Percentiles rank a stretch among this genome's conserved stretches.
phyloP scores from a whole-genome alignment of 257 asterid genomes.

The Nicotiana otophora region DNA sequence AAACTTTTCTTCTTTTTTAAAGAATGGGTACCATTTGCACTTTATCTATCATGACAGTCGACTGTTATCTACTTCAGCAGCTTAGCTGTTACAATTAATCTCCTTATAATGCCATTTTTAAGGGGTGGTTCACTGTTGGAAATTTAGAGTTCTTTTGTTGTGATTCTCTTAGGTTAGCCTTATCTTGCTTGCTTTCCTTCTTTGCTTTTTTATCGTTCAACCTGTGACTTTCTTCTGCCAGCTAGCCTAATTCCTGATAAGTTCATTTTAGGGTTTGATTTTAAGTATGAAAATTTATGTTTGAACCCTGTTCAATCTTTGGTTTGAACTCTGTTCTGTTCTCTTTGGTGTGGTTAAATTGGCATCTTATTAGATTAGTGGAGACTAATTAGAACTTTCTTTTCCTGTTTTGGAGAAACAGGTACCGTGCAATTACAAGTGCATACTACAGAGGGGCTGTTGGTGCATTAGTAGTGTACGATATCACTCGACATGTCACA shows the following conservation, averaged over 20 bases:
- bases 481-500: constrained; percentile 59
- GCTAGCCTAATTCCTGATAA: background rate
- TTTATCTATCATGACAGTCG: background rate
- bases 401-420: constrained; percentile 5
- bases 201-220: background rate
- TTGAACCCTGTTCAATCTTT: background rate
- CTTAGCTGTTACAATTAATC: background rate
- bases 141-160: background rate
- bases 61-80: background rate
- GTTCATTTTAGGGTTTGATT: background rate
- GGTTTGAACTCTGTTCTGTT: background rate
- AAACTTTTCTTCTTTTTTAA: background rate
- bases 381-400: background rate
- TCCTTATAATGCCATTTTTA: background rate
- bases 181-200: background rate
- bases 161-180: background rate
- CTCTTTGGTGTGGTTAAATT: background rate
- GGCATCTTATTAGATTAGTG: background rate
- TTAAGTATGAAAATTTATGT: background rate
- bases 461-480: constrained; percentile 64
- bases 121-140: background rate
- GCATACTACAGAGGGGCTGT: constrained; percentile 74
- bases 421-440: constrained; percentile 74
- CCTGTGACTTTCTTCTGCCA: background rate
- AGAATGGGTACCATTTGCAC: background rate